Conservation (phyloP, 163 green algal species). For the Chloromonas sp. region DNA sequence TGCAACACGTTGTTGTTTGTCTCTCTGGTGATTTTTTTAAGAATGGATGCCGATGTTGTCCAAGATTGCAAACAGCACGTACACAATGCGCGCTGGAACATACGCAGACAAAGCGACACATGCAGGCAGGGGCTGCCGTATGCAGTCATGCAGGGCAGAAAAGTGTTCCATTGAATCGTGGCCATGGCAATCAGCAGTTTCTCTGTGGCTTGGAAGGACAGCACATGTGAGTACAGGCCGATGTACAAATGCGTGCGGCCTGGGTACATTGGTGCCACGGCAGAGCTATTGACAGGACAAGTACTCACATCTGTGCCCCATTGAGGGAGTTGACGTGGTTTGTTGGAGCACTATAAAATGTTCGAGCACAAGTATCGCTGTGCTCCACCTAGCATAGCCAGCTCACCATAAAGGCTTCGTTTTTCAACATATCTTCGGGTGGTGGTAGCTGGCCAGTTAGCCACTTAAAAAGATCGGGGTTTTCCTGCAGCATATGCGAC, state of each 20-base stretch:
- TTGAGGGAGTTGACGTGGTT: not conserved
- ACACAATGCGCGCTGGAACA: no score
- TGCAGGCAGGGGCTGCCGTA: not conserved
- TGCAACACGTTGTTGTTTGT: no score
- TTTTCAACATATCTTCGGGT: slow-evolving; percentile 42
- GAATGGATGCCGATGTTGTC: no score
- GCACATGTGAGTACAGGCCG: not conserved
- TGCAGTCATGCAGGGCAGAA: not conserved
- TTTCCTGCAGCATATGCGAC: slow-evolving; percentile 49
- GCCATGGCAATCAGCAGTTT: no score
- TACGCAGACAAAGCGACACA: not conserved
- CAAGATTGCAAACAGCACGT: no score
- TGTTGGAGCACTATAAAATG: not conserved
- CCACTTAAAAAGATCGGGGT: slow-evolving; percentile 88
- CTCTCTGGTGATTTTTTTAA: no score
- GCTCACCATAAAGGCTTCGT: slow-evolving; percentile 54
- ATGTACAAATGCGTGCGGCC: not conserved
- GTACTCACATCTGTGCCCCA: not conserved
- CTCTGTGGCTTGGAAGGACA: no score
- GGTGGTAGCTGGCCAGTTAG: slow-evolving; percentile 64
- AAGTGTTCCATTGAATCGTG: not conserved
- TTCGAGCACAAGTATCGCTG: not conserved
- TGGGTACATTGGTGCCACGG: not conserved
- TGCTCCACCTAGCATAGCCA: not conserved
- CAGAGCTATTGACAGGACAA: not conserved